Percentiles rank a stretch among this genome's conserved stretches.
phyloP scores from a whole-genome alignment of 2,329 filamentous ascomycete genomes.

The Fusarium sp. region DNA sequence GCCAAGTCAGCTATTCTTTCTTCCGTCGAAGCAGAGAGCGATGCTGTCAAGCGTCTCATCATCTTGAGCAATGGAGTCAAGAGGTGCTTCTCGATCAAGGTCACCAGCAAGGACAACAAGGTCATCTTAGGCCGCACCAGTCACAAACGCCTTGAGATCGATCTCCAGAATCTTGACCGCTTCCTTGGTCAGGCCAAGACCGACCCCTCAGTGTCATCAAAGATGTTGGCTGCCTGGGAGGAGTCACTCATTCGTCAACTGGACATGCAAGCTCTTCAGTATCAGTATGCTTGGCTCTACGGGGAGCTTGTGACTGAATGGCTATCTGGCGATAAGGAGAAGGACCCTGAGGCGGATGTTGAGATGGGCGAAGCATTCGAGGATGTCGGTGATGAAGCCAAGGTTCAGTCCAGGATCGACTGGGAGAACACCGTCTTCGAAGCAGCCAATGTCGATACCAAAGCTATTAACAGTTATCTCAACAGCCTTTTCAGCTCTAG shows the following conservation, averaged over 20 bases:
- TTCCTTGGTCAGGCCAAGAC: conserved; percentile 57
- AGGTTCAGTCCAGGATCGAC: conserved; percentile 52
- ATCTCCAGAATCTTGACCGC: conserved; percentile 55
- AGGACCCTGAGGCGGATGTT: conserved; percentile 30
- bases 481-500: conserved; percentile 55
- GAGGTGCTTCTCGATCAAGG: conserved; percentile 51
- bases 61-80: conserved; percentile 54
- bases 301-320: conserved; percentile 62
- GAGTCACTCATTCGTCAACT: conserved; percentile 54
- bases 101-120: conserved; percentile 44
- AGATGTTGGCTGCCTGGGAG: conserved; percentile 53
- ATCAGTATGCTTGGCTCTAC: conserved; percentile 59
- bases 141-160: conserved; percentile 47
- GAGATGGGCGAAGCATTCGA: conserved; percentile 56
- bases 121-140: conserved; percentile 41
- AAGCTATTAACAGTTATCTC: conserved; percentile 56
- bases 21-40: conserved; percentile 45
- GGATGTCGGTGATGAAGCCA: conserved; percentile 55
- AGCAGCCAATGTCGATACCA: conserved; percentile 53
- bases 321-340: conserved; percentile 51
- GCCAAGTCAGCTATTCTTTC: conserved; percentile 50
- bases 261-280: conserved; percentile 57
- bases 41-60: conserved; percentile 49
- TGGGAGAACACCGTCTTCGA: conserved; percentile 62
- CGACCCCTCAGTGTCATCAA: conserved; percentile 56